phyloP scores from a whole-genome alignment of 805 yeast species.

The Starmerella khaoyaiensis region DNA sequence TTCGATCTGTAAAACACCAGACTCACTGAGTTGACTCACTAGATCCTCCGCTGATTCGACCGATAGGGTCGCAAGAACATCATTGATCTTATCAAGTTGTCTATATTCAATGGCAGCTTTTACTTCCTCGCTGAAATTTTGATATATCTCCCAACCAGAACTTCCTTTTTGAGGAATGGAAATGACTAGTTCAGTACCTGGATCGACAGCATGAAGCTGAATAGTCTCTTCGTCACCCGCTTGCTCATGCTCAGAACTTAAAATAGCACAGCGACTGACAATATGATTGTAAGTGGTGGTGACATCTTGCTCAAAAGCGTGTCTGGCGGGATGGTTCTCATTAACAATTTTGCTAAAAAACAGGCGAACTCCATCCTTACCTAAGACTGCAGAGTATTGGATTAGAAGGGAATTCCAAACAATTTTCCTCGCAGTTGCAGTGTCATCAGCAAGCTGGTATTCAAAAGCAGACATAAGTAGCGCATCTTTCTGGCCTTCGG shows the following conservation, averaged over 20 bases:
- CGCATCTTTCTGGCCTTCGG: constrained; percentile 80
- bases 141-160: constrained; percentile 31
- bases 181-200: constrained; percentile 59
- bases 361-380: constrained; percentile 40
- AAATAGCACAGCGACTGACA: constrained; percentile 54
- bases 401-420: constrained; percentile 69
- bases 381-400: constrained; percentile 46
- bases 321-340: constrained; percentile 45
- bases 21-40: constrained; percentile 60
- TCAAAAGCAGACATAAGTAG: constrained; percentile 89
- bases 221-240: constrained; percentile 51
- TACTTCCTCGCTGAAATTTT: constrained; percentile 51
- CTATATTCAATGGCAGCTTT: constrained; percentile 63
- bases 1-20: constrained; percentile 72
- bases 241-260: constrained; percentile 32
- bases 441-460: constrained; percentile 51
- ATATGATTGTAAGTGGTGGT: constrained; percentile 65
- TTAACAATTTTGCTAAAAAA: constrained; percentile 54
- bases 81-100: constrained; percentile 65
- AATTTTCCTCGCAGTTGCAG: constrained; percentile 43
- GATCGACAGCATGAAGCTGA: constrained; percentile 81
- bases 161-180: constrained; percentile 37
- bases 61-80: constrained; percentile 59
- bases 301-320: constrained; percentile 62
- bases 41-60: constrained; percentile 69